phyloP scores from a whole-genome alignment of 2,329 filamentous ascomycete species.

The Pyrenophora graminea region DNA sequence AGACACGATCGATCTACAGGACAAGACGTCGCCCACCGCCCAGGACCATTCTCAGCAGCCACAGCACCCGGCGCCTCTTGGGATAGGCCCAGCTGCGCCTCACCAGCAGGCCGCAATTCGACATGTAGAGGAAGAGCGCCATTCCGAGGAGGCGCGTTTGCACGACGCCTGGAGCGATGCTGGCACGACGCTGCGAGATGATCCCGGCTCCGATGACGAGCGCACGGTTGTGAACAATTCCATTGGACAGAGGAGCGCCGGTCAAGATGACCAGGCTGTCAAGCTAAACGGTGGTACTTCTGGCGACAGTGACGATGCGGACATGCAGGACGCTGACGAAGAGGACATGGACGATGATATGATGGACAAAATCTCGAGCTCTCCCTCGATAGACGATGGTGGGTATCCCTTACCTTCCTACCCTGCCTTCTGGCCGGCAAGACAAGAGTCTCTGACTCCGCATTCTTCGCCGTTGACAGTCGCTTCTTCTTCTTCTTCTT shows the following conservation, averaged over 20 bases:
- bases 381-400: slow-evolving; percentile 99
- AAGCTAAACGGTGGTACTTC: slow-evolving; percentile 42
- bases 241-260: slow-evolving; percentile 21
- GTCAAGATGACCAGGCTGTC: slow-evolving; percentile 40
- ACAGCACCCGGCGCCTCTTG: slow-evolving; percentile 56
- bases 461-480: slow-evolving; percentile 36
- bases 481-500: slow-evolving; percentile 53
- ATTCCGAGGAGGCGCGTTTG: slow-evolving; percentile 71
- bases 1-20: slow-evolving; percentile 97
- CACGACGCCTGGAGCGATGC: slow-evolving; percentile 58
- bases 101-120: slow-evolving; percentile 87
- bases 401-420: slow-evolving; percentile 62
- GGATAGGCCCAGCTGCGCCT: slow-evolving; percentile 64
- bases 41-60: slow-evolving; percentile 73
- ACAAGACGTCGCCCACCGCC: slow-evolving; percentile 78
- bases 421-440: slow-evolving; percentile 45
- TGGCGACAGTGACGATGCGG: slow-evolving; percentile 52
- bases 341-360: slow-evolving; percentile 82
- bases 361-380: slow-evolving; percentile 99
- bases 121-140: slow-evolving; percentile 74
- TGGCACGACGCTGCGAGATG: slow-evolving; percentile 44
- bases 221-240: slow-evolving; percentile 28
- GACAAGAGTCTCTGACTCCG: slow-evolving; percentile 50
- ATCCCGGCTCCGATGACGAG: slow-evolving; percentile 66
- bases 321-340: slow-evolving; percentile 67